A percentile compares a stretch with the other conserved stretches of the same genome.
phyloP scores from a whole-genome alignment of 306 rosid genomes.

The Fragaria nilgerrensis region DNA sequence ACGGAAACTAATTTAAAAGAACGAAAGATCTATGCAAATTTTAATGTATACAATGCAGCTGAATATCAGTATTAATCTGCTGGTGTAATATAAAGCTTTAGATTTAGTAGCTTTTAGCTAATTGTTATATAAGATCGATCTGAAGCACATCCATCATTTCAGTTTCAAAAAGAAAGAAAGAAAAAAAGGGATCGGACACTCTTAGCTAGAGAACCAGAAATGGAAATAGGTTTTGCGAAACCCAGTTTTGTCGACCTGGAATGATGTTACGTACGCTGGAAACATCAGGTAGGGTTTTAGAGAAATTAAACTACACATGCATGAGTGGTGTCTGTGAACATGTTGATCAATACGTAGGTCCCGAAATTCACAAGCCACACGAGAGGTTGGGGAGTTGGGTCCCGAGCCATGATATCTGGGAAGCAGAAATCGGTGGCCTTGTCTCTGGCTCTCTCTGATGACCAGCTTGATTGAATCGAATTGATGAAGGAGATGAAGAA shows the following conservation, averaged over 20 bases:
- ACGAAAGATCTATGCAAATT: not conserved
- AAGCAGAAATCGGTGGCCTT: conserved; percentile 2
- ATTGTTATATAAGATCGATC: not conserved
- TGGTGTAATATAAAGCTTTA: not conserved
- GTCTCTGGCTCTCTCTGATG: not conserved
- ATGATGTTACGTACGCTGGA: not conserved
- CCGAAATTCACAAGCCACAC: not conserved
- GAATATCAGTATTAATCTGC: not conserved
- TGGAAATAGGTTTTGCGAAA: not conserved
- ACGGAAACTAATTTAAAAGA: not conserved
- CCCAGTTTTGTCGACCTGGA: not conserved
- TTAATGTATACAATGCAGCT: not conserved
- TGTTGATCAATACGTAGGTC: not conserved
- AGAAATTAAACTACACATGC: not conserved
- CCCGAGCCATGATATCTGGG: not conserved
- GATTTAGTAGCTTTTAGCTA: not conserved
- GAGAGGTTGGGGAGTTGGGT: conserved; percentile 11
- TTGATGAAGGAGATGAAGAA: not conserved
- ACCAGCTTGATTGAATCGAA: not conserved
- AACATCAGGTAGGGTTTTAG: not conserved
- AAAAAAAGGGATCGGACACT: too few species aligned
- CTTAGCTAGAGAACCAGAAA: not conserved
- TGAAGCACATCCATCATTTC: not conserved
- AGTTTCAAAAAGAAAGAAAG: not conserved
- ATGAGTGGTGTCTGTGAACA: conserved; percentile 19